These are phyloP conservation scores for Trichomonas tenax DNA, from an alignment of 208 protist species.

Conservation along the genomic window DNA sequence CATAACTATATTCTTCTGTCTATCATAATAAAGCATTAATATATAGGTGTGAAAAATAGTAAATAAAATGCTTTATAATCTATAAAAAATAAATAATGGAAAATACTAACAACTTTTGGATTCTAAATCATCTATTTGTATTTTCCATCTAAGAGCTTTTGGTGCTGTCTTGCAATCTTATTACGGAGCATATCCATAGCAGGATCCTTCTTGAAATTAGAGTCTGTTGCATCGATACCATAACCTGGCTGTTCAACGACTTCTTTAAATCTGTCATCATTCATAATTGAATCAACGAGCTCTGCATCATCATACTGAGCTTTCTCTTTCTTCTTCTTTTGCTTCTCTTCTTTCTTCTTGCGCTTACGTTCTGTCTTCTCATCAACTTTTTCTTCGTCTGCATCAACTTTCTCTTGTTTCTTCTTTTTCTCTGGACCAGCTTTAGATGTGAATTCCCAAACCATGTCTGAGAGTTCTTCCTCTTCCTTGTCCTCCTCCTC, in stretches of 20 bases:
- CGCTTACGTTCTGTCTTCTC: neutral
- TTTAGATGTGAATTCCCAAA: neutral
- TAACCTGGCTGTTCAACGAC: neutral
- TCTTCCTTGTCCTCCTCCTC: neutral
- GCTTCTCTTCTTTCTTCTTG: neutral
- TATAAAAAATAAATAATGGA: too few species aligned
- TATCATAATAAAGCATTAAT: too few species aligned
- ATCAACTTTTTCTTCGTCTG: neutral
- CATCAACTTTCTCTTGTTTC: neutral
- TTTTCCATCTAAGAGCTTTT: too few species aligned
- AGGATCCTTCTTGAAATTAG: neutral
- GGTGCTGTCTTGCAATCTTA: neutral
- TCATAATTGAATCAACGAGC: neutral
- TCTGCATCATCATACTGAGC: neutral
- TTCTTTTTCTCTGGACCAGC: neutral
- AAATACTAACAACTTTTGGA: too few species aligned
- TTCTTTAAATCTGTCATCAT: constrained; percentile 8
- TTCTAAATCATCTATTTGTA: too few species aligned
- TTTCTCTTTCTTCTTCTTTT: neutral
- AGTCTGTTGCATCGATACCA: neutral
- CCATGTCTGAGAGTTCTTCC: neutral
- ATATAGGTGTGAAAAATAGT: too few species aligned
- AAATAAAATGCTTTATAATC: too few species aligned
- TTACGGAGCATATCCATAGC: neutral
- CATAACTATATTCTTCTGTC: too few species aligned